phyloP scores from a whole-genome alignment of 148 eudicot species.

The Chenopodium berlandieri region DNA sequence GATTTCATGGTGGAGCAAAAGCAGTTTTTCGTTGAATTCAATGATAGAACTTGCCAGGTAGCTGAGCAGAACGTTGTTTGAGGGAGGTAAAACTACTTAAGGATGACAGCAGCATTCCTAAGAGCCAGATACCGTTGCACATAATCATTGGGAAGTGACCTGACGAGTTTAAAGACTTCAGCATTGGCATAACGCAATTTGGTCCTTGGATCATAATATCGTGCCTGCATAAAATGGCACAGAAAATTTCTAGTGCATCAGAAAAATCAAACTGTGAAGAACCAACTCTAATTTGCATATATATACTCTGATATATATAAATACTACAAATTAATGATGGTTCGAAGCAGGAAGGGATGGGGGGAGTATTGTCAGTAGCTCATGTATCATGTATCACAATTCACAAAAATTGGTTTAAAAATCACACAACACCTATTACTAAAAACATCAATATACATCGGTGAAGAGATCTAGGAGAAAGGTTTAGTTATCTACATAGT shows the following conservation, averaged over 20 bases:
- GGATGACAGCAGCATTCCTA: constrained; percentile 87
- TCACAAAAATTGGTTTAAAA: no score
- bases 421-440: no score
- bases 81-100: constrained; percentile 36
- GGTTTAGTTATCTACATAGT: neutral
- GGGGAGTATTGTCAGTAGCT: neutral
- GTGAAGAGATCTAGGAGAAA: neutral
- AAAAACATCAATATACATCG: neutral
- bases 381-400: neutral
- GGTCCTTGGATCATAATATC: constrained; percentile 90
- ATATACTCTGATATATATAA: no score
- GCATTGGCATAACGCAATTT: constrained; percentile 84
- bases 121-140: constrained; percentile 92
- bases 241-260: neutral
- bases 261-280: neutral
- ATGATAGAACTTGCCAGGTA: neutral
- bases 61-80: neutral
- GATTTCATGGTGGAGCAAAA: neutral
- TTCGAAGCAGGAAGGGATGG: neutral
- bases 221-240: constrained; percentile 55
- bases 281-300: neutral
- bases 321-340: no score
- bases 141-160: constrained; percentile 84
- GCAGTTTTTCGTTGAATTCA: neutral
- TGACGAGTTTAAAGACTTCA: constrained; percentile 74